A percentile compares a stretch with the other conserved stretches of the same genome.
phyloP scores from a whole-genome alignment of 306 rosid species.

The Cucumis hystrix region DNA sequence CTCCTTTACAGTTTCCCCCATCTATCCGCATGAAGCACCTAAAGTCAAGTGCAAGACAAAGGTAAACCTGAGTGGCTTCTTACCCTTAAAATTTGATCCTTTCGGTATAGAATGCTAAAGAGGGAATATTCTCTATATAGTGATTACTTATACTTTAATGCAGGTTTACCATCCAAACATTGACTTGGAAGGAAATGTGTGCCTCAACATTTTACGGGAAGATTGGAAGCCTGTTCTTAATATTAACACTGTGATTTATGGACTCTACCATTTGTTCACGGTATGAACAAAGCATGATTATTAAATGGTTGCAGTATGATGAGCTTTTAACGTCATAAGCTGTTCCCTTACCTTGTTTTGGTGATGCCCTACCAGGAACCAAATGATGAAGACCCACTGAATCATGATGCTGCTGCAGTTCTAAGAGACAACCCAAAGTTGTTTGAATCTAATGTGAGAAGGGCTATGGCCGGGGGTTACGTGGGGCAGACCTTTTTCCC shows the following conservation, averaged over 20 bases:
- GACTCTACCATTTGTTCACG: conserved; percentile 83
- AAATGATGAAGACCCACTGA: conserved; percentile 83
- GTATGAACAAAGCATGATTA: conserved; percentile 17
- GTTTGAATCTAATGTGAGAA: conserved; percentile 73
- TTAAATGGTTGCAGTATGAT: not conserved
- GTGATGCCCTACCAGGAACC: conserved; percentile 49
- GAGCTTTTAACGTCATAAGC: not conserved
- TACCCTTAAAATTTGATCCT: not conserved
- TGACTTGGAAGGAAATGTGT: conserved; percentile 93
- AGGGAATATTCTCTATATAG: not conserved
- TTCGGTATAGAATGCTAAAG: not conserved
- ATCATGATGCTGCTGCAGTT: conserved; percentile 87
- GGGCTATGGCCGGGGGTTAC: conserved; percentile 94
- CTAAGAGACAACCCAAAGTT: conserved; percentile 67
- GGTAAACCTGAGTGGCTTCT: conserved; percentile 27
- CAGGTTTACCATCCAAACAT: conserved; percentile 94
- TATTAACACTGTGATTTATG: conserved; percentile 71
- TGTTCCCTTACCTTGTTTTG: not conserved
- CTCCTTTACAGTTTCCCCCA: conserved; percentile 62
- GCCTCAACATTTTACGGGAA: conserved; percentile 89
- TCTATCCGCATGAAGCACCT: conserved; percentile 88
- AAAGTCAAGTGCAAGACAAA: conserved; percentile 95
- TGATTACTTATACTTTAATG: not conserved
- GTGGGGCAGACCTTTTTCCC: conserved; percentile 73
- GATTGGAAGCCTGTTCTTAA: conserved; percentile 98